Conservation (phyloP, 148 eudicot genomes). For the Cornus suecica region DNA sequence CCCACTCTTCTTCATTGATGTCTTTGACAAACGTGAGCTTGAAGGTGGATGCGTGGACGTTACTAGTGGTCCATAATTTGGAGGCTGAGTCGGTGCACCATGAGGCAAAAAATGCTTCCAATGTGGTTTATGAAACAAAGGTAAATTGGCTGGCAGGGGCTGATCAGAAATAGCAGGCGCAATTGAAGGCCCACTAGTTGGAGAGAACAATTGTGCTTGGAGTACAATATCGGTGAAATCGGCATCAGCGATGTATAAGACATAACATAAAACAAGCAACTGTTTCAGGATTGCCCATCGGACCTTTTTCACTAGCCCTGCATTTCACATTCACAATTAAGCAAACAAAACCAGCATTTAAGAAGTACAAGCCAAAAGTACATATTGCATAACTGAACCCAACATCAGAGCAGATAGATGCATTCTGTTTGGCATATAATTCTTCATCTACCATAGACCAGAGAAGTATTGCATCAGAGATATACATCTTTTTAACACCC, state of each 20-base stretch:
- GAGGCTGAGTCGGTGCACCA: conserved; percentile 40
- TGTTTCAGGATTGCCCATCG: conserved; percentile 31
- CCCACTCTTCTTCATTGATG: conserved; percentile 36
- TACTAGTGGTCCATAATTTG: conserved; percentile 33
- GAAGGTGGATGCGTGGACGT: conserved; percentile 49
- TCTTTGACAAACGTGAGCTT: conserved; percentile 38
- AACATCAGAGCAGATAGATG: not conserved
- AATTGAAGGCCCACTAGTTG: conserved; percentile 26
- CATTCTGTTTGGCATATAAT: too few species aligned
- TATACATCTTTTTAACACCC: not conserved
- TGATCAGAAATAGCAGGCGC: conserved; percentile 23
- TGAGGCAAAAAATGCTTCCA: conserved; percentile 22
- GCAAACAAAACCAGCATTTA: conserved; percentile 1
- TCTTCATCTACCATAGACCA: not conserved
- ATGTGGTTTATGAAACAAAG: conserved; percentile 23
- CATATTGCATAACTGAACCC: not conserved
- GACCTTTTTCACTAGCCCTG: conserved; percentile 36
- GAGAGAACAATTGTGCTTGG: conserved; percentile 27
- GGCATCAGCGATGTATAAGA: conserved; percentile 26
- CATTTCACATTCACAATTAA: conserved; percentile 9
- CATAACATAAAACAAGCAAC: conserved; percentile 40
- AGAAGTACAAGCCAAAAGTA: not conserved
- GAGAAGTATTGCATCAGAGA: not conserved
- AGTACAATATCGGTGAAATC: conserved; percentile 18
- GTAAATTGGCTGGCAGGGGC: conserved; percentile 25